Evolutionary conservation across 805 yeast species (phyloP), one percentile per base, ranked within the genome.

Genomic region (Myxozyma neglecta): DNA sequence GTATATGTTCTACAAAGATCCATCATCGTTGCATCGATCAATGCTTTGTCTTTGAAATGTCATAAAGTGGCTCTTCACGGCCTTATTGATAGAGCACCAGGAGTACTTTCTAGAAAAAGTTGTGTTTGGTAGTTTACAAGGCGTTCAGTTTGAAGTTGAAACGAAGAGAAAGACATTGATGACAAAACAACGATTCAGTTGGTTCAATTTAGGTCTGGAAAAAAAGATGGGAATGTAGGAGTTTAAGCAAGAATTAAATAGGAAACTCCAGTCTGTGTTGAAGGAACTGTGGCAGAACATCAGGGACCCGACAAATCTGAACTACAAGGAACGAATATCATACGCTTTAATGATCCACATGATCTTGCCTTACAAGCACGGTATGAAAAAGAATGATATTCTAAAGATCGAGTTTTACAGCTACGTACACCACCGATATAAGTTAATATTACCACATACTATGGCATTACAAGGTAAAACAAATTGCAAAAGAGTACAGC

Each of bases 361-460:
- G 59, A 60, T 34, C 40, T 56, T 6, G 61, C 60, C 16, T 63
- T 64, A 39, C 64, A 63, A 59, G 51, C 60, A 13, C 53, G 61
- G n/a, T 56, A 42, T 16, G 39, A 80, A 20, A 76, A 78, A 14
- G 85, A 80, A 4, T 85, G 86, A 74, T 97, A 97, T 0, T 86
- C 90, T 3, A 88, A 90, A 70, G 85, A 84, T 68, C 78, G 98
- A 62, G 92, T 86, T 71, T 76, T 94, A 53, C 97, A 93, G 72
- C 75, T 93, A 53, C 79, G 98, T 53, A 80, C 63, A 36, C 56
- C 58, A 8, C 75, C 70, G 56, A 84, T 76, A 63, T 96, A 88
- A 3, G 29, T 24, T 24, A 3, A 24, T 3, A 3, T 24, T 24
- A 5, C 4, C 29, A 24, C 29, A 24, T 24, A 24, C 29, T 24